These are phyloP conservation scores for Mortierella sp. DNA, from an alignment of 371 early-diverging fungal genomes.

Conservation along the genomic window DNA sequence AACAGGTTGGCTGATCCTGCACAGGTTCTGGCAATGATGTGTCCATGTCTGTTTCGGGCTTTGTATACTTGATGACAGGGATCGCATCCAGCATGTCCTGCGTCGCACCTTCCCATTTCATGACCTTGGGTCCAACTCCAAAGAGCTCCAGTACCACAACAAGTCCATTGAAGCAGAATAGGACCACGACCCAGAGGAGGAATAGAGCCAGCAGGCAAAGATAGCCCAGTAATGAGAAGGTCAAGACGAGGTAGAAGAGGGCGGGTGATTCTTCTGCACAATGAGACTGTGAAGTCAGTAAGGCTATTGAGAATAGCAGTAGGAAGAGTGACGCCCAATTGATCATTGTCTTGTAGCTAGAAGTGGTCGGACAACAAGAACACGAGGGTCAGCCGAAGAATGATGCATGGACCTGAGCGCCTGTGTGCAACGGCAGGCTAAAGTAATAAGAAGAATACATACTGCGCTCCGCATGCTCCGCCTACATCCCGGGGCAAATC, in stretches of 20 bases:
- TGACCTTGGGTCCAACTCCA: constrained; percentile 45
- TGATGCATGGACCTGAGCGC: neutral
- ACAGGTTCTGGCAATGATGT: neutral
- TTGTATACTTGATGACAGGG: constrained; percentile 38
- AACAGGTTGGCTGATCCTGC: neutral
- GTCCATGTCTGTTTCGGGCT: neutral
- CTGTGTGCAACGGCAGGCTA: constrained; percentile 1
- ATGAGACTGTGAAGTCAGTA: constrained; percentile 37
- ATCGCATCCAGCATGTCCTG: constrained; percentile 39
- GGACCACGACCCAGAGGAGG: constrained; percentile 36
- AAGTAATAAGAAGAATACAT: constrained; percentile 10
- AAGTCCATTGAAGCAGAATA: constrained; percentile 49
- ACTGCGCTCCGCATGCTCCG: constrained; percentile 48
- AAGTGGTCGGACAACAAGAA: neutral
- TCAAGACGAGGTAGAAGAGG: constrained; percentile 38
- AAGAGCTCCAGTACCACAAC: constrained; percentile 35
- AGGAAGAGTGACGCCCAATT: constrained; percentile 50
- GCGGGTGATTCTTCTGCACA: constrained; percentile 30
- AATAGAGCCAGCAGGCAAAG: constrained; percentile 24
- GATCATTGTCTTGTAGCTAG: constrained; percentile 48
- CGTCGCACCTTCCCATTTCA: constrained; percentile 50
- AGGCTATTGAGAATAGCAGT: constrained; percentile 30
- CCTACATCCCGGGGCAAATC: constrained; percentile 34
- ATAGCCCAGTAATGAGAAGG: constrained; percentile 40
- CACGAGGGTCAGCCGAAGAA: neutral